Evolutionary conservation across 169 alveolate species (phyloP).

Genomic region (Plasmodium vivax): DNA sequence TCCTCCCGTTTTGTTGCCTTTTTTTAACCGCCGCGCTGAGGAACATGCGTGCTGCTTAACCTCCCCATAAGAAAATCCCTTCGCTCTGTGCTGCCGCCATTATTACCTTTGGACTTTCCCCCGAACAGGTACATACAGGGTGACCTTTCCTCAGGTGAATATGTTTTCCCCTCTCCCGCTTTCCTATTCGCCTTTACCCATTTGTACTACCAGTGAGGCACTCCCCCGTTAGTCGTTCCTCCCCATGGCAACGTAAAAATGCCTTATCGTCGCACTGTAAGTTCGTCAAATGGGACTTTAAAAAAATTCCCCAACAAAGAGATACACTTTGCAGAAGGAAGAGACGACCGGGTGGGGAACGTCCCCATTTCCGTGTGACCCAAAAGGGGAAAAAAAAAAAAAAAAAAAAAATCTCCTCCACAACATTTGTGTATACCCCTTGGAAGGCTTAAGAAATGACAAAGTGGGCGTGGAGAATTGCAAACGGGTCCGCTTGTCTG

Average conservation of each 20-base stretch:
- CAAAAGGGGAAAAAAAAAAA: background rate
- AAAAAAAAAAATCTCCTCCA: background rate
- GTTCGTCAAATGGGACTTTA: background rate
- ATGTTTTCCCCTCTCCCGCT: background rate
- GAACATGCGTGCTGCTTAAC: background rate
- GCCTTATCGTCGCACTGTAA: background rate
- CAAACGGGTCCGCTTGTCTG: background rate
- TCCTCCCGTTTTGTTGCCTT: background rate
- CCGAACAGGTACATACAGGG: background rate
- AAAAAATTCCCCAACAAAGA: background rate
- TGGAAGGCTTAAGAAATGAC: background rate
- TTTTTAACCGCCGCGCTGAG: background rate
- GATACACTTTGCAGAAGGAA: background rate
- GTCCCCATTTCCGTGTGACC: background rate
- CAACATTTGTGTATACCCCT: background rate
- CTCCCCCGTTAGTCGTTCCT: background rate
- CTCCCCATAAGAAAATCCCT: background rate
- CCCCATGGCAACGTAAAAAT: background rate
- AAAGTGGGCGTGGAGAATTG: background rate
- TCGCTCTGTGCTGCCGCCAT: background rate
- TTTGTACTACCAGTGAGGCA: background rate
- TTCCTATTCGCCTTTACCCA: background rate
- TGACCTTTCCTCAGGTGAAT: background rate
- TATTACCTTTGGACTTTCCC: background rate
- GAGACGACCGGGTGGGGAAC: background rate